Conservation (phyloP, 179 eudicot genomes). For the Amaranthus tricolor region DNA sequence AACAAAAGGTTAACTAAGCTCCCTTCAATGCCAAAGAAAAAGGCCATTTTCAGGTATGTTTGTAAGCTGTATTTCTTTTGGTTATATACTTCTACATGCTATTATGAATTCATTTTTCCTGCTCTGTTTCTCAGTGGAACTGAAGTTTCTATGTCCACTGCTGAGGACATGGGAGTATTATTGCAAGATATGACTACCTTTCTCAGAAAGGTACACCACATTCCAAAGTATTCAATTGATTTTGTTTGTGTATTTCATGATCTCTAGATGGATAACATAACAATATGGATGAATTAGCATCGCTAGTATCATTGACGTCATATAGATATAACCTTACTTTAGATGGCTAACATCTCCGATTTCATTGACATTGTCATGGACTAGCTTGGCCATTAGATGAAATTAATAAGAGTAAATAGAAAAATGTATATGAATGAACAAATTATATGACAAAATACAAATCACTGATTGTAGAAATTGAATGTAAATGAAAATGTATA, state of each 20-base stretch:
- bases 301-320: neutral
- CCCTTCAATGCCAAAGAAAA: constrained; percentile 57
- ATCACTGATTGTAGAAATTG: too few species aligned
- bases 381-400: too few species aligned
- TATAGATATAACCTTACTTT: neutral
- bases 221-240: neutral
- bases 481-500: too few species aligned
- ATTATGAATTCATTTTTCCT: neutral
- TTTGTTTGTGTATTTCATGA: neutral
- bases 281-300: neutral
- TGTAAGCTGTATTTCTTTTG: constrained; percentile 5
- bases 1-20: constrained; percentile 42
- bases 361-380: too few species aligned
- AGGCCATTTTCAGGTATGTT: constrained; percentile 59
- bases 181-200: constrained; percentile 38
- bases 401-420: too few species aligned
- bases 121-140: constrained; percentile 59
- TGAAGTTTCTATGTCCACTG: constrained; percentile 51
- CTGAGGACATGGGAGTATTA: constrained; percentile 38
- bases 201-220: constrained; percentile 54
- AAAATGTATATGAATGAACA: too few species aligned
- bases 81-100: neutral
- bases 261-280: neutral
- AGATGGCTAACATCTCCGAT: neutral
- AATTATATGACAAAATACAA: too few species aligned